These are phyloP conservation scores for Phytophthora sojae DNA, from an alignment of 352 stramenopile species.

Conservation along the genomic window DNA sequence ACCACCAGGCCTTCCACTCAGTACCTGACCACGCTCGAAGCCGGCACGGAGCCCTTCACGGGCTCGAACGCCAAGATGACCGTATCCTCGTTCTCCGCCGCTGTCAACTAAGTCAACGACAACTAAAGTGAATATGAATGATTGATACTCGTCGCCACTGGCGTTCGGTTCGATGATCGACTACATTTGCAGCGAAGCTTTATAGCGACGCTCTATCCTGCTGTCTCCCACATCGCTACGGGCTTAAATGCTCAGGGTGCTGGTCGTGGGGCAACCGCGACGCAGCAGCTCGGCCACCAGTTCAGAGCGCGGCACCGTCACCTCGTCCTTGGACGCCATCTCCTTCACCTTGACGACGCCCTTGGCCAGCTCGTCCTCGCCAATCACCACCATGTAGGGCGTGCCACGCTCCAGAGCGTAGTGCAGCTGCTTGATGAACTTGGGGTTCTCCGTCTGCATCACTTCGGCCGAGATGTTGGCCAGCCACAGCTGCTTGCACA, in stretches of 20 bases:
- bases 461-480: slow-evolving; percentile 97
- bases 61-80: slow-evolving; percentile 37
- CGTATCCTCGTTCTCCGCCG: slow-evolving; percentile 36
- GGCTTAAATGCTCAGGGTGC: slow-evolving; percentile 71
- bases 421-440: slow-evolving; percentile 98
- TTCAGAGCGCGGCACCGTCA: slow-evolving; percentile 76
- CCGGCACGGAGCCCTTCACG: slow-evolving; percentile 41
- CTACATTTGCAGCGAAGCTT: slow-evolving; percentile 22
- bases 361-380: slow-evolving; percentile 95
- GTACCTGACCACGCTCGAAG: slow-evolving; percentile 41
- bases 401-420: slow-evolving; percentile 96
- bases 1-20: slow-evolving; percentile 33
- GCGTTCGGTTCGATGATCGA: slow-evolving; percentile 16
- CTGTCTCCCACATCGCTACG: not conserved
- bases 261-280: slow-evolving; percentile 73
- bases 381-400: slow-evolving; percentile 97
- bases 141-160: too few species aligned
- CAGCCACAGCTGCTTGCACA: slow-evolving; percentile 89
- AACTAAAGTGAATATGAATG: slow-evolving; percentile 11
- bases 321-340: slow-evolving; percentile 93
- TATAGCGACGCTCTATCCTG: slow-evolving; percentile 4
- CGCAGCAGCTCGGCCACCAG: slow-evolving; percentile 77
- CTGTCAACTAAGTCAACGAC: slow-evolving; percentile 26
- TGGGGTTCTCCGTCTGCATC: slow-evolving; percentile 95
- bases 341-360: slow-evolving; percentile 97